A percentile compares a stretch with the other conserved stretches of the same genome.
Evolutionary conservation across 768 basidiomycete species (phyloP).

Genomic region (Tricholoma furcatifolium): DNA sequence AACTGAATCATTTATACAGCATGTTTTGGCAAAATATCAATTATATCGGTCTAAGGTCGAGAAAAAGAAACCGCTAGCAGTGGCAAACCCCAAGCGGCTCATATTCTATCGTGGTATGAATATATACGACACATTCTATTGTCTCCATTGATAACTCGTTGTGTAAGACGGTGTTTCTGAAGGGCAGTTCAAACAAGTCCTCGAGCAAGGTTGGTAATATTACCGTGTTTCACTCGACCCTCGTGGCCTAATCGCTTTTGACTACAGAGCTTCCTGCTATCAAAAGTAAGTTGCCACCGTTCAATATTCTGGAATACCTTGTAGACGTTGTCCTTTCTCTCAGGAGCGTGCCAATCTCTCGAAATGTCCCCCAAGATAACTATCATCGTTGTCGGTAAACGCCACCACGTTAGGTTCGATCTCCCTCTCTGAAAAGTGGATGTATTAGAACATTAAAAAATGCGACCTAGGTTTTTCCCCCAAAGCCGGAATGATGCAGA

Average conservation of each 20-base stretch:
- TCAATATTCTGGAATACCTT: background rate
- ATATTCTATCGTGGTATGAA: constrained; percentile 71
- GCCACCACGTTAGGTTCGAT: constrained; percentile 46
- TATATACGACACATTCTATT: background rate
- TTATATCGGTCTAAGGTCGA: constrained; percentile 48
- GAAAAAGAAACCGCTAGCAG: constrained; percentile 58
- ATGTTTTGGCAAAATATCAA: constrained; percentile 64
- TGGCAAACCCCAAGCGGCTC: constrained; percentile 58
- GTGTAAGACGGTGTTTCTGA: constrained; percentile 59
- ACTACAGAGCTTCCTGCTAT: constrained; percentile 47
- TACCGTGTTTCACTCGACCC: constrained; percentile 44
- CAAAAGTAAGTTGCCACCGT: constrained; percentile 34
- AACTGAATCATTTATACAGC: constrained; percentile 34
- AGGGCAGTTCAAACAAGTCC: constrained; percentile 50
- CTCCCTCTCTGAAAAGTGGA: constrained; percentile 14
- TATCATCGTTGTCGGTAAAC: constrained; percentile 69
- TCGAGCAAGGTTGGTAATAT: constrained; percentile 45
- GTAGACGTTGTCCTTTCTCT: constrained; percentile 1
- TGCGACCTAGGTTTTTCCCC: constrained; percentile 33
- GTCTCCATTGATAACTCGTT: constrained; percentile 14
- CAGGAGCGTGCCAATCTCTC: constrained; percentile 54
- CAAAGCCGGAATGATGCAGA: constrained; percentile 49
- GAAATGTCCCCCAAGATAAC: constrained; percentile 60
- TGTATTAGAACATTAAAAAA: background rate
- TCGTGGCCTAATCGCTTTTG: background rate